Evolutionary conservation across 495 filamentous ascomycete species (phyloP).

Genomic region (Penicillium dipodomyicola): DNA sequence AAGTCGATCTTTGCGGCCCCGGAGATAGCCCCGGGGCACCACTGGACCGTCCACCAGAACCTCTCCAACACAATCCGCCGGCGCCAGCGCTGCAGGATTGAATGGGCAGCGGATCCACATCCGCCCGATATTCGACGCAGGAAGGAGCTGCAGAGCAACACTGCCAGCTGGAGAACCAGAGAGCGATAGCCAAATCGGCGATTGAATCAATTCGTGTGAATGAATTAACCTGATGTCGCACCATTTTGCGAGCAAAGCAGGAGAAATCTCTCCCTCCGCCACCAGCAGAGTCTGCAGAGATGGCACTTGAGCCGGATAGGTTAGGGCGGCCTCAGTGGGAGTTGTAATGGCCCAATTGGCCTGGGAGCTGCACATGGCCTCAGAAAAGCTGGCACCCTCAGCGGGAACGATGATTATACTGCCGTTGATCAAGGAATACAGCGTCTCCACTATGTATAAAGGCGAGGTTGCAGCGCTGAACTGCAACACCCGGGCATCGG

Average conservation of each 20-base stretch:
- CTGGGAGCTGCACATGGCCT: too few species aligned
- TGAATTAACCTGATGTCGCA: conserved; percentile 1
- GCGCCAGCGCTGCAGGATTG: neutral
- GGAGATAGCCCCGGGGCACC: conserved; percentile 2
- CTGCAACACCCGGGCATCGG: conserved; percentile 3
- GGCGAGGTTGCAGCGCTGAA: conserved; percentile 1
- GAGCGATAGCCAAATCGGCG: too few species aligned
- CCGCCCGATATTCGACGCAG: neutral
- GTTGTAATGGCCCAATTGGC: too few species aligned
- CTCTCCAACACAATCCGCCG: conserved; percentile 3
- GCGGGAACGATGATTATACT: conserved; percentile 1
- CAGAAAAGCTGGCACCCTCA: neutral
- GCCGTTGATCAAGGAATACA: conserved; percentile 3
- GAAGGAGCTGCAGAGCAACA: neutral
- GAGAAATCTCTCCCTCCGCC: neutral
- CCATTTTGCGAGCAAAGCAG: conserved; percentile 2
- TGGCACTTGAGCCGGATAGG: neutral
- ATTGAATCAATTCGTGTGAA: neutral
- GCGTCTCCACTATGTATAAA: conserved; percentile 6
- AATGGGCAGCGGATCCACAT: conserved; percentile 3
- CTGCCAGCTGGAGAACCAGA: too few species aligned
- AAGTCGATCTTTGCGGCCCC: neutral
- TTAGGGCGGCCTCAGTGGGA: neutral
- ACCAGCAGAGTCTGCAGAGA: conserved; percentile 4
- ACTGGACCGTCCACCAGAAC: conserved; percentile 6